Conservation (phyloP, 2,329 filamentous ascomycete genomes). For the Aspergillus quadrilineatus region DNA sequence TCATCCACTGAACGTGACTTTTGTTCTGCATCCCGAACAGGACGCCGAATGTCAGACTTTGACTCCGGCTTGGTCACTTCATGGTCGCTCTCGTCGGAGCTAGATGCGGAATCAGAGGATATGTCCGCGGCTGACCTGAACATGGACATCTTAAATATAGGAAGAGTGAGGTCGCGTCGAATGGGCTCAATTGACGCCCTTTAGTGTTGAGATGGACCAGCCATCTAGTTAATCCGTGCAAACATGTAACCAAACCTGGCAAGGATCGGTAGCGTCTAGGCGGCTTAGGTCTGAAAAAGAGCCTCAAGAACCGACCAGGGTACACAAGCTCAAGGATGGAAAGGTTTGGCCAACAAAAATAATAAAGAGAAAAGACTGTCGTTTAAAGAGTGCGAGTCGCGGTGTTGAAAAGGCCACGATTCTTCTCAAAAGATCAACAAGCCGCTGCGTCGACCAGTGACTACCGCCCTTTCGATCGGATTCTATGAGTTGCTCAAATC, state of each 20-base stretch:
- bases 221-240: not conserved
- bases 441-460: not conserved
- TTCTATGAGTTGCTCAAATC: slow-evolving; percentile 29
- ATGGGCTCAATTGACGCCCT: not conserved
- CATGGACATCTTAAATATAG: slow-evolving; percentile 36
- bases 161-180: not conserved
- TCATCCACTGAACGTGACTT: slow-evolving; percentile 5
- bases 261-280: too few relatives aligned
- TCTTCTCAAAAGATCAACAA: not conserved
- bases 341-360: not conserved
- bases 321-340: not conserved
- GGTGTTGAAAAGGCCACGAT: not conserved
- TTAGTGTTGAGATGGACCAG: slow-evolving; percentile 4
- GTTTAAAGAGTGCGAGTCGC: not conserved
- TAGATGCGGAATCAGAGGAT: slow-evolving; percentile 36
- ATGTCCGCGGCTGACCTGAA: slow-evolving; percentile 41
- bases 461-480: slow-evolving; percentile 29
- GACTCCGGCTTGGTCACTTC: slow-evolving; percentile 12
- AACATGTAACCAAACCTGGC: not conserved
- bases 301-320: not conserved
- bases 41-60: not conserved
- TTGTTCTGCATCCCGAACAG: not conserved
- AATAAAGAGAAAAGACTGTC: not conserved
- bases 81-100: slow-evolving; percentile 26
- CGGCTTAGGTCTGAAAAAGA: not conserved